Base-by-base conservation (phyloP, 2,329 filamentous ascomycete genomes). In the Nigrospora sphaerica region DNA sequence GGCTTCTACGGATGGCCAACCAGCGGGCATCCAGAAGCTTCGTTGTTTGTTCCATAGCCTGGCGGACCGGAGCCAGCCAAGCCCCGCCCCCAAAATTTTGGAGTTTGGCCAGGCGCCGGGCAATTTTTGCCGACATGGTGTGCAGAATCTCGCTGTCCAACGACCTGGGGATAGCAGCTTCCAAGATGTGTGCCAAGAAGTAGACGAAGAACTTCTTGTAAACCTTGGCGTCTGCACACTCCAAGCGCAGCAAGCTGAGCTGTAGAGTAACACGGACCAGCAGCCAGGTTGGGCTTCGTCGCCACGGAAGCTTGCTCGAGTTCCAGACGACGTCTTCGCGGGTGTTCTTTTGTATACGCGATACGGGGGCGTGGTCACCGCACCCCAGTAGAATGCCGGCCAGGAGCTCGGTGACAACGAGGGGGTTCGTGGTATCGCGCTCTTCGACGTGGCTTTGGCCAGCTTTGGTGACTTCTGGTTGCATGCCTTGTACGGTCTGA, bases 291-390 rank as follows among this genome's bases (percentile, higher is more conserved):
- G 32, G 37, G 32, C n/a, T 46, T 5, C 44, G 44, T 40, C 44
- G 17, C 44, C 37, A 46, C n/a, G 37, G 36, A 34, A 34, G 37
- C 37, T 39, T 39, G 36, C 35, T 39, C 17, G 12, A 18, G 3
- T 53, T 48, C 63, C 66, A 80, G 11, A 75, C 46, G 1, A 80
- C 68, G 13, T 82, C 77, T 35, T 82, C 77, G 2, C 75, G 70
- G 1, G 73, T 75, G 31, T 73, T 63, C 48, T 82, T 83, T 38
- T 51, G 61, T n/a, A 81, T 64, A 0, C 63, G 59, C 0, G 42
- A 7, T 0, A 54, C 52, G 0, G 56, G 14, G 4, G 51, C 46
- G 0, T 56, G 46, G 2, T 51, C 43, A 0, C 73, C 74, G 1
- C 70, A 47, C 5, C 68, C 62, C 12, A 60, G 58, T 2, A 79